Base-by-base conservation (phyloP, 495 filamentous ascomycete species). In the Neurospora sp. region DNA sequence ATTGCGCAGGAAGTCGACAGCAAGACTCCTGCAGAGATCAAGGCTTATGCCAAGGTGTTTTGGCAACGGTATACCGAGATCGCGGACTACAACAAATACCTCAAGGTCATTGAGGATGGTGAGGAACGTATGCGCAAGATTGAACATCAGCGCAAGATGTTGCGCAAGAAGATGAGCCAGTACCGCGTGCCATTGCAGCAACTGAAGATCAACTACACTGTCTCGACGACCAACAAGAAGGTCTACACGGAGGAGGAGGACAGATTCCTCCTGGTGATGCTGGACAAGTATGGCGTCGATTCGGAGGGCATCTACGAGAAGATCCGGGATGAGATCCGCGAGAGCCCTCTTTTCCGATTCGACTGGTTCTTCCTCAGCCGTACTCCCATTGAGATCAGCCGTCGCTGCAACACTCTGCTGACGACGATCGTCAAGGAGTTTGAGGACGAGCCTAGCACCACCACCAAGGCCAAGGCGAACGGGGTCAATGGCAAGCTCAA, bases 231-330 rank as follows among this genome's bases (percentile, higher is more conserved):
- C 68, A 99, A 99, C 85, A 99, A 99, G 86, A 98, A 98, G 84
- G 94, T 98, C 7, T 99, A 99, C 78, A 98, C 96, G 0, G 96
- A 98, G 78, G 96, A 99, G 78, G 96, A 99, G 82, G 96, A 99
- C 78, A 89, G 96, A 12, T 99, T 99, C 83, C 85, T 99, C 69
- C 86, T 99, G 39, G 94, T 98, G 44, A 92, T 97, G 83, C 82
- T 99, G 4, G 94, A 99, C 80, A 91, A 90, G 81, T 92, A 91
- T 77, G 96, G 96, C 22, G 88, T 98, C 14, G 93, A 97, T 70
- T 91, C 91, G 3, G 94, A 96, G 77, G 88, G 89, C 39, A 87
- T 97, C 70, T 93, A 93, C 76, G 93, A 97, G 74, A 89, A 88
- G 77, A 95, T 97, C 75, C 89, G 94, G 18, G 93, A 96, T 72